Conservation (phyloP, 2,329 filamentous ascomycete species). For the Colletotrichum sp. region DNA sequence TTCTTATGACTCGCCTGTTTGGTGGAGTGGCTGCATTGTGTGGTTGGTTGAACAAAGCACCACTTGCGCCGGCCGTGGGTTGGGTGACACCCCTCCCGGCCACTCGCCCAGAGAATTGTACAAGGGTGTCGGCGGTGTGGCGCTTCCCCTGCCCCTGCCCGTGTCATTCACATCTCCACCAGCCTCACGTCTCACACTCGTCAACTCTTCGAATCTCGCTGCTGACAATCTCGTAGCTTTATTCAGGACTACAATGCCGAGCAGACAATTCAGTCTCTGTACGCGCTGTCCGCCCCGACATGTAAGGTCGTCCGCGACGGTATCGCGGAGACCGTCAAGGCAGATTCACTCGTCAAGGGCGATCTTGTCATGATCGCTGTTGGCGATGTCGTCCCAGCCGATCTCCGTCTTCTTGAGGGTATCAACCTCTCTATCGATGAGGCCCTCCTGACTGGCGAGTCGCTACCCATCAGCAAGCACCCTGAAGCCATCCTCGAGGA, state of each 20-base stretch:
- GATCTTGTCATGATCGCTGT: conserved; percentile 68
- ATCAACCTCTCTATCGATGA: conserved; percentile 81
- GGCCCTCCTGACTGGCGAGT: conserved; percentile 76
- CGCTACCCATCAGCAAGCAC: conserved; percentile 70
- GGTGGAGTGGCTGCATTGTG: background rate
- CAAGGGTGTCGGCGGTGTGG: background rate
- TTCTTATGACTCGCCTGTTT: background rate
- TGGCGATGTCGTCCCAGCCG: conserved; percentile 74
- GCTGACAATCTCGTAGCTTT: conserved; percentile 46
- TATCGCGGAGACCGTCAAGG: conserved; percentile 55
- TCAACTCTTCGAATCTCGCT: background rate
- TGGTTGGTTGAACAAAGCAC: background rate
- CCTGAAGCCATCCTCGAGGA: conserved; percentile 60
- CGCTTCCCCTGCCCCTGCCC: background rate
- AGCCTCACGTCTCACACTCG: conserved; percentile 16
- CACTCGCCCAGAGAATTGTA: background rate
- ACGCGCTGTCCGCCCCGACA: conserved; percentile 62
- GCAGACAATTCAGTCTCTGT: conserved; percentile 66
- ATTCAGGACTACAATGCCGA: conserved; percentile 67
- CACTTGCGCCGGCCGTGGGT: background rate
- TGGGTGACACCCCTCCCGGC: background rate
- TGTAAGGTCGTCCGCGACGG: conserved; percentile 64
- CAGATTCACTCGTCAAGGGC: conserved; percentile 66
- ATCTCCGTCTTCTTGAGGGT: conserved; percentile 67
- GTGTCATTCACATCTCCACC: background rate